Evolutionary conservation across 2,329 filamentous ascomycete genomes (phyloP), one percentile per base, ranked within the genome.

Genomic region (Colletotrichum gigasporum): DNA sequence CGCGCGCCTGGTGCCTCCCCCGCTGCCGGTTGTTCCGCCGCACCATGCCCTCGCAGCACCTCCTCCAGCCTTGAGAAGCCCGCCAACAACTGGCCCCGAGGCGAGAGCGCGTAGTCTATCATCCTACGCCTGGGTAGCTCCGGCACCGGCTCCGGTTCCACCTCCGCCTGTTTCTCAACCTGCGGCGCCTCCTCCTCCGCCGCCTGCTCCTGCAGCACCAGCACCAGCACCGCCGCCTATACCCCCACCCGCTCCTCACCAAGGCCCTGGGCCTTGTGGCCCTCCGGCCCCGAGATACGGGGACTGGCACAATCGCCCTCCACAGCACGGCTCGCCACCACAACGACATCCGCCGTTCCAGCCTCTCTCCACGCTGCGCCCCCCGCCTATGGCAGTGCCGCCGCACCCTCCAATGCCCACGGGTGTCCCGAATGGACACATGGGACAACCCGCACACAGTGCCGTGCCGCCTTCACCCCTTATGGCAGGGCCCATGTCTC

Each of bases 271-370:
- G 48, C 69, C 77, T 41, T 84, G 79, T 70, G 73, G 72, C 41
- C 50, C 61, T 26, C 51, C 63, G 8, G 50, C 53, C 6, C 48
- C 65, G 20, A 67, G 65, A 9, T 68, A 67, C 16, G 53, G 47
- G 45, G 83, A 84, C 61, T 88, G 86, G 82, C 80, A 83, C 26
- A 68, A 70, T 57, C 82, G 83, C 18, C 79, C 82, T 18, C 81
- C 83, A 32, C 83, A 83, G 54, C 82, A 84, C 64, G 79, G 80
- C 35, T 79, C 85, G 3, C 76, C 80, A 34, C 72, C 80, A 26
- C 80, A 82, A 55, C 81, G 85, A 41, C 74, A 72, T 32, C 75
- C 77, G 12, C 65, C 72, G n/a, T 70, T 77, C 4, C 67, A 65
- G 50, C 74, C 75, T 34, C 73, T 83, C 16, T 78, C 82, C 12